Evolutionary conservation across 2,329 filamentous ascomycete species (phyloP).

Genomic region (Chaetomiaceae sp.): DNA sequence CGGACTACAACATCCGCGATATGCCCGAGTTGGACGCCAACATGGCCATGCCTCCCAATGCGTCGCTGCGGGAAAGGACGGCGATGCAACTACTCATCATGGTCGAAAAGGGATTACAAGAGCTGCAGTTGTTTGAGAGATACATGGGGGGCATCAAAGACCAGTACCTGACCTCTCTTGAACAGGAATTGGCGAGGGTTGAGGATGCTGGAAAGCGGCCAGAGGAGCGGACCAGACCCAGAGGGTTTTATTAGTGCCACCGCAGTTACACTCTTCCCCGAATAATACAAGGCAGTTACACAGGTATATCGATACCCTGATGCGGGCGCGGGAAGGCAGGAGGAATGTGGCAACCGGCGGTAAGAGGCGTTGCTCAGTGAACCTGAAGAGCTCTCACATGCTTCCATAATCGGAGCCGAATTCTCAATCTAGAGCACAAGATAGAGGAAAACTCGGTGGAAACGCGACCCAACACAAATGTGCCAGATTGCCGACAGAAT

Average conservation of each 20-base stretch:
- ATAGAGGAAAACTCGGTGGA: conserved; percentile 67
- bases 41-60: neutral
- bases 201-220: conserved; percentile 24
- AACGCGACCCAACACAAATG: conserved; percentile 32
- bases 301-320: too few species aligned
- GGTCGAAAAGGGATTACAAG: conserved; percentile 12
- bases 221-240: conserved; percentile 14
- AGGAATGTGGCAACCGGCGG: conserved; percentile 65
- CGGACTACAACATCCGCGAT: conserved; percentile 27
- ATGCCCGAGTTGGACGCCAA: neutral
- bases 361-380: conserved; percentile 65
- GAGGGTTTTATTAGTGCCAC: neutral
- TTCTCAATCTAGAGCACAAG: conserved; percentile 61
- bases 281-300: too few species aligned
- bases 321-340: too few species aligned
- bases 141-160: conserved; percentile 26
- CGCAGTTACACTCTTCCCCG: too few species aligned
- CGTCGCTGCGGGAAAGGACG: conserved; percentile 19
- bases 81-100: conserved; percentile 18
- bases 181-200: conserved; percentile 27
- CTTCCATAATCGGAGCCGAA: conserved; percentile 66
- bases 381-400: conserved; percentile 52
- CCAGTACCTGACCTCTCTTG: conserved; percentile 21
- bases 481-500: conserved; percentile 35
- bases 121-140: conserved; percentile 24